Evolutionary conservation across 1,284 basidiomycete species (phyloP).

Genomic region (Tetrapyrgos nigripes): DNA sequence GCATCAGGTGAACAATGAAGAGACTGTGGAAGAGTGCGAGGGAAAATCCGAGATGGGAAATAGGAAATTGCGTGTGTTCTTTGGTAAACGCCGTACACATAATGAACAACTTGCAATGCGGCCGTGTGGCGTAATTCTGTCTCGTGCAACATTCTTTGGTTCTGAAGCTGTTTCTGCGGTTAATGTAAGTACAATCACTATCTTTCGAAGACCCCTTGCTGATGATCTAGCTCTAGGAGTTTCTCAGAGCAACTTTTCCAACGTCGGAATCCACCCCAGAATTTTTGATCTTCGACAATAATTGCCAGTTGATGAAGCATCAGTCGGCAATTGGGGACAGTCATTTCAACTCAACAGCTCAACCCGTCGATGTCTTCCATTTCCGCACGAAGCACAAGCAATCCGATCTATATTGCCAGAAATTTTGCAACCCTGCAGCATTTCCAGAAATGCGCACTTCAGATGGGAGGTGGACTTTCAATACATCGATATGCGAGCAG

Average conservation of each 20-base stretch:
- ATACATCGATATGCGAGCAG: slow-evolving; percentile 37
- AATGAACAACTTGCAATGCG: slow-evolving; percentile 29
- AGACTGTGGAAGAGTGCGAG: too few species aligned
- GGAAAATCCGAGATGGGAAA: slow-evolving; percentile 1
- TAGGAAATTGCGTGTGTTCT: slow-evolving; percentile 14
- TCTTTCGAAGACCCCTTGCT: neutral
- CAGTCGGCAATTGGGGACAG: slow-evolving; percentile 22
- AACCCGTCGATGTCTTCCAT: slow-evolving; percentile 49
- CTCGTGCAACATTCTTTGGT: slow-evolving; percentile 25
- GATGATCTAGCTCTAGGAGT: neutral
- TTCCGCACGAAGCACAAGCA: slow-evolving; percentile 45
- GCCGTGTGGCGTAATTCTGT: slow-evolving; percentile 27
- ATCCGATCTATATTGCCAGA: slow-evolving; percentile 37
- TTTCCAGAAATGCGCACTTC: slow-evolving; percentile 36
- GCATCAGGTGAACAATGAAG: neutral
- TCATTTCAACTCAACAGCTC: slow-evolving; percentile 32
- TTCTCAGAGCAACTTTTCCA: slow-evolving; percentile 1
- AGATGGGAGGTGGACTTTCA: slow-evolving; percentile 37
- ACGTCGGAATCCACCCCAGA: too few species aligned
- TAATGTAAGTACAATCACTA: slow-evolving; percentile 6
- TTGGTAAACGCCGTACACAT: slow-evolving; percentile 26
- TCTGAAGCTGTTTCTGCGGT: slow-evolving; percentile 21
- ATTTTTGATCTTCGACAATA: too few species aligned
- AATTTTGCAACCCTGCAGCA: slow-evolving; percentile 46
- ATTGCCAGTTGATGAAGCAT: slow-evolving; percentile 33